Conservation (phyloP, 1,284 basidiomycete species). For the Fomes fomentarius region DNA sequence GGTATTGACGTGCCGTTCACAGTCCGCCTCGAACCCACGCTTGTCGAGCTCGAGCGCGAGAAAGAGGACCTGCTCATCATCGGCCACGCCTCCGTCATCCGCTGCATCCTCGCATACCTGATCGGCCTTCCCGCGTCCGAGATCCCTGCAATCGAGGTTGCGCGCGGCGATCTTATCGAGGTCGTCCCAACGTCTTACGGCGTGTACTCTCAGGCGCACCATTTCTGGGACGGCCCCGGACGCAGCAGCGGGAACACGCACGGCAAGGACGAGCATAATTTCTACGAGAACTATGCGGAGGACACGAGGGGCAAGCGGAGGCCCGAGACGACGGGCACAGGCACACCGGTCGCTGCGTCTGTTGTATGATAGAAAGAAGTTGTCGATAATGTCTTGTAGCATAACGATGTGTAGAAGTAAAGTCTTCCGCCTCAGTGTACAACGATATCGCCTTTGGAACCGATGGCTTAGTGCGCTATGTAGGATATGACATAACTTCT, state of each 20-base stretch:
- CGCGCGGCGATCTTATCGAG: constrained; percentile 87
- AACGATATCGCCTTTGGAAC: too few relatives aligned
- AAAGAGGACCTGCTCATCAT: constrained; percentile 80
- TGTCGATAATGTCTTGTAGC: neutral
- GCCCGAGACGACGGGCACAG: constrained; percentile 16
- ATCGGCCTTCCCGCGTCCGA: constrained; percentile 96
- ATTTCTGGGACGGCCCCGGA: constrained; percentile 91
- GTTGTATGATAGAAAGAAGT: neutral
- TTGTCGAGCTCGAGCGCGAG: constrained; percentile 84
- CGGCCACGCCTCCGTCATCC: constrained; percentile 94
- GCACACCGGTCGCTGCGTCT: neutral
- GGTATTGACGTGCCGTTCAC: constrained; percentile 4
- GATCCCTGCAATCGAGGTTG: constrained; percentile 96
- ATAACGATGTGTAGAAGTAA: neutral
- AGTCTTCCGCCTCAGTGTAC: neutral
- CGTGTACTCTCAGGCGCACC: constrained; percentile 85
- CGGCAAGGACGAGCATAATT: constrained; percentile 68
- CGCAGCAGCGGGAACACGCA: constrained; percentile 43
- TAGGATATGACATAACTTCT: too few relatives aligned
- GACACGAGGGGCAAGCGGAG: constrained; percentile 75
- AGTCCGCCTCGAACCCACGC: constrained; percentile 82
- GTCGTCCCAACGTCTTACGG: constrained; percentile 91
- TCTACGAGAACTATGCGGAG: constrained; percentile 87
- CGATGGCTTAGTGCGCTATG: too few relatives aligned
- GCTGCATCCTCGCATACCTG: constrained; percentile 90